Conservation (phyloP, 2,329 filamentous ascomycete species). For the Tolypocladium tundrense region DNA sequence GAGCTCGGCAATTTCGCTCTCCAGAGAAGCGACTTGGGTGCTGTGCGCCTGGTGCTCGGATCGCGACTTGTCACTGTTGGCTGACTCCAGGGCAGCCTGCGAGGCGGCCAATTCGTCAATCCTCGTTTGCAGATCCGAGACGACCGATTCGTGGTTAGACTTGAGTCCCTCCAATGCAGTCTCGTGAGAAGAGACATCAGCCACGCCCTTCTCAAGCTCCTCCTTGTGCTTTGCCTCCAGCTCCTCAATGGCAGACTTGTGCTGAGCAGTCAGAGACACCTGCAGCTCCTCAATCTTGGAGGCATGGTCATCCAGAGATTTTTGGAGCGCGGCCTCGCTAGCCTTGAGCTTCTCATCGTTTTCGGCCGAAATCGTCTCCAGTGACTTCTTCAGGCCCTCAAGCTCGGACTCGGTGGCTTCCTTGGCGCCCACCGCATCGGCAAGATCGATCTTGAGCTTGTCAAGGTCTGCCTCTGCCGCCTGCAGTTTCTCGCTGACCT, state of each 20-base stretch:
- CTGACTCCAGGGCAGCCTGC: conserved; percentile 32
- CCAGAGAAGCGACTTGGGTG: conserved; percentile 37
- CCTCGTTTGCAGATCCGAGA: conserved; percentile 42
- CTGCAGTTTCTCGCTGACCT: conserved; percentile 39
- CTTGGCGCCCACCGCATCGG: conserved; percentile 37
- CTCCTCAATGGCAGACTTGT: conserved; percentile 34
- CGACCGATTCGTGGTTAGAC: conserved; percentile 34
- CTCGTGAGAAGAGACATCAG: conserved; percentile 35
- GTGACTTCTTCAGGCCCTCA: conserved; percentile 35
- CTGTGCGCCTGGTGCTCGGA: conserved; percentile 33
- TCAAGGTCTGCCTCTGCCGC: conserved; percentile 40
- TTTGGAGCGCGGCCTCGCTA: conserved; percentile 21
- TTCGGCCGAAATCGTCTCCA: conserved; percentile 30
- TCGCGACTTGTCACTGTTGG: conserved; percentile 33
- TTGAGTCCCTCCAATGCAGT: conserved; percentile 40
- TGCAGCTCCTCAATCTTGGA: conserved; percentile 40
- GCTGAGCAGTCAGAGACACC: conserved; percentile 37
- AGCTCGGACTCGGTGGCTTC: conserved; percentile 39
- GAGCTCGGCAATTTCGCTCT: conserved; percentile 41
- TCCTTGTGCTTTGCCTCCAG: conserved; percentile 44
- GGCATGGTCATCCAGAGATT: conserved; percentile 35
- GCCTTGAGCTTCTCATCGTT: conserved; percentile 22
- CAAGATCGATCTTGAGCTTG: conserved; percentile 36
- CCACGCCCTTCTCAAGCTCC: conserved; percentile 36
- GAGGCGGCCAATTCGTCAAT: conserved; percentile 41